Percentiles rank a stretch among this genome's conserved stretches.
Evolutionary conservation across 1,284 basidiomycete genomes (phyloP).

Genomic region (Cryptococcus sp.): DNA sequence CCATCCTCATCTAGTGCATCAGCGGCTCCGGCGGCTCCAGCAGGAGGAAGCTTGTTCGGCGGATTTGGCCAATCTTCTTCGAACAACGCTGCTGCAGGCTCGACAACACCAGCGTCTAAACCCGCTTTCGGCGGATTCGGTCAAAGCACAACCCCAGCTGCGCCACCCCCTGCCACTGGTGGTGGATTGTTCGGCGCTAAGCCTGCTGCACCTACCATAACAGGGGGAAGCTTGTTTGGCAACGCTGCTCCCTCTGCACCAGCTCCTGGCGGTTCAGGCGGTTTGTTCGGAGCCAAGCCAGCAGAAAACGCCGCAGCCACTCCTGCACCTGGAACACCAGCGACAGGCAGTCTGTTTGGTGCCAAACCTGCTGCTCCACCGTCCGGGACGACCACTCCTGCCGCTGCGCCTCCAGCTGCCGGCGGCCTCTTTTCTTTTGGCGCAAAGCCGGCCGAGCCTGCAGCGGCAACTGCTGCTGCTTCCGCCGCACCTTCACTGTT

Average conservation of each 20-base stretch:
- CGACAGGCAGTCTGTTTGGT: conserved; percentile 33
- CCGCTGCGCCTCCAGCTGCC: conserved; percentile 28
- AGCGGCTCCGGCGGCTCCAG: conserved; percentile 12
- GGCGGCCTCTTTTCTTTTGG: conserved; percentile 32
- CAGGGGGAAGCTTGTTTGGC: conserved; percentile 31
- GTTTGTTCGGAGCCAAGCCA: conserved; percentile 35
- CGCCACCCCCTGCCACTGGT: conserved; percentile 31
- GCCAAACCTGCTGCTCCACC: conserved; percentile 17
- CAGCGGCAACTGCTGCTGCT: conserved; percentile 20
- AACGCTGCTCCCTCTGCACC: conserved; percentile 12
- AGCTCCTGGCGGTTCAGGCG: conserved; percentile 18
- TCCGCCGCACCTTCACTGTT: conserved; percentile 22
- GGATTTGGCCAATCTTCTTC: conserved; percentile 22
- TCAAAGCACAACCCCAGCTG: conserved; percentile 37
- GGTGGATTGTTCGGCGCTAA: conserved; percentile 35
- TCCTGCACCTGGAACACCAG: conserved; percentile 9
- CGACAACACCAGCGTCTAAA: conserved; percentile 43
- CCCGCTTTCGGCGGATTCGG: conserved; percentile 42
- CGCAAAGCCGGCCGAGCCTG: conserved; percentile 25
- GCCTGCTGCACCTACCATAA: conserved; percentile 18
- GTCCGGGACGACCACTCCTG: conserved; percentile 19
- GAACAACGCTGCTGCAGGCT: conserved; percentile 22
- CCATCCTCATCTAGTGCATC: conserved; percentile 10
- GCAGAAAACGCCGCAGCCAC: too few species aligned
- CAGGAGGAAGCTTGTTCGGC: conserved; percentile 30